phyloP scores from a whole-genome alignment of 805 yeast genomes.

The Metschnikowia santaceciliae region DNA sequence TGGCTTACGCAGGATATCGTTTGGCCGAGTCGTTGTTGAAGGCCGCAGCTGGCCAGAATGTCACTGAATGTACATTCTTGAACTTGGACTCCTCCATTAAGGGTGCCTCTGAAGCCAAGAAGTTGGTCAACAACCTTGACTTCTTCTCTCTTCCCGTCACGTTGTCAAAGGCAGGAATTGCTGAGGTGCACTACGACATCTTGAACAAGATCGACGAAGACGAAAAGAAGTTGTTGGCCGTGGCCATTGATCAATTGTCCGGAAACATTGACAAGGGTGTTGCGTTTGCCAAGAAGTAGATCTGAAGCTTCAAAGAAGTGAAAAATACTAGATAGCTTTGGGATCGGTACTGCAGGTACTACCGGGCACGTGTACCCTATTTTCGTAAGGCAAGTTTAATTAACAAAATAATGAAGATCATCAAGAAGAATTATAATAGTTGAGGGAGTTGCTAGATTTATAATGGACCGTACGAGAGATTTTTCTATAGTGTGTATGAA shows the following conservation, averaged over 20 bases:
- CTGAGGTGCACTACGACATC: slow-evolving; percentile 50
- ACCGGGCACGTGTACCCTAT: not conserved
- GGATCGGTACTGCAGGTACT: not conserved
- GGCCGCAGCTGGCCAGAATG: slow-evolving; percentile 23
- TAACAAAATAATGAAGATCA: too few relatives aligned
- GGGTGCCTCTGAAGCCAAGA: slow-evolving; percentile 51
- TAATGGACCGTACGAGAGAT: too few relatives aligned
- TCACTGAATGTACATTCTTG: slow-evolving; percentile 50
- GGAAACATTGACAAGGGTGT: slow-evolving; percentile 60
- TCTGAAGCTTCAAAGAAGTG: not conserved
- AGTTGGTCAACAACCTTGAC: slow-evolving; percentile 39
- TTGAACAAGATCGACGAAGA: slow-evolving; percentile 45
- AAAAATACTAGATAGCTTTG: not conserved
- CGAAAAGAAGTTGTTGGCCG: slow-evolving; percentile 53
- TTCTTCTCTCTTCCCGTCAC: slow-evolving; percentile 64
- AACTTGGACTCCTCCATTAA: slow-evolving; percentile 46
- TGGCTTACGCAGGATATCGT: slow-evolving; percentile 91
- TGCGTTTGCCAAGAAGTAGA: slow-evolving; percentile 30
- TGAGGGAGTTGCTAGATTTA: too few relatives aligned
- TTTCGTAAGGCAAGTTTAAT: too few relatives aligned
- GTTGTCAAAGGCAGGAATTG: slow-evolving; percentile 52
- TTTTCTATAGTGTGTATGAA: too few relatives aligned
- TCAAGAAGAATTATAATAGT: too few relatives aligned
- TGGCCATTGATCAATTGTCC: slow-evolving; percentile 51
- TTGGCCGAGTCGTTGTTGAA: slow-evolving; percentile 55